Conservation (phyloP, 257 asterid species). For the Oldenlandia corymbosa region DNA sequence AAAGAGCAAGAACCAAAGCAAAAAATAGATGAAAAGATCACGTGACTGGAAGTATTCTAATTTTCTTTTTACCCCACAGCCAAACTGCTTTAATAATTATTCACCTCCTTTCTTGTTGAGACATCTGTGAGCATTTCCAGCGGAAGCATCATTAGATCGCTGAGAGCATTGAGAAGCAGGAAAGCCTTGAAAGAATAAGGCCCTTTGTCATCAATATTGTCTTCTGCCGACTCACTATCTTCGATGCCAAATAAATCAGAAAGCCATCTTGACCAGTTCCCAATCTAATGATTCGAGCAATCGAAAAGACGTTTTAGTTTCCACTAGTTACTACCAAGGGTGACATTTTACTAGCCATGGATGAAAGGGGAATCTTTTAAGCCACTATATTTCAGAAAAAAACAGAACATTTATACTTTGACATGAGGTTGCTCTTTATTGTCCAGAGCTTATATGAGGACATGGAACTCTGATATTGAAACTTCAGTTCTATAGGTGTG, state of each 20-base stretch:
- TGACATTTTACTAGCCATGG: not conserved
- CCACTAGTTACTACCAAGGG: not conserved
- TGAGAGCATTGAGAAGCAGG: conserved; percentile 63
- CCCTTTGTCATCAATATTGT: conserved; percentile 23
- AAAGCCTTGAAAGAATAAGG: conserved; percentile 58
- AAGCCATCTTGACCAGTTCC: conserved; percentile 91
- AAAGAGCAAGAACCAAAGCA: not conserved
- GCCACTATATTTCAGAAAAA: no score
- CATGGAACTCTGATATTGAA: not conserved
- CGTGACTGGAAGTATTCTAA: no score
- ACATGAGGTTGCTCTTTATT: no score
- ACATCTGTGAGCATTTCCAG: conserved; percentile 69
- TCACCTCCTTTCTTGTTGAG: conserved; percentile 73
- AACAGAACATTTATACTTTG: no score
- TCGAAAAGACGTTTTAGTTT: not conserved
- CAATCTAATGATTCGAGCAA: conserved; percentile 53
- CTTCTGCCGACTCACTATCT: conserved; percentile 43
- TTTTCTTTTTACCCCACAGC: not conserved
- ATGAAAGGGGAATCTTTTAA: no score
- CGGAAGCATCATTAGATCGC: conserved; percentile 96
- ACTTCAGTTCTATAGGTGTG: not conserved
- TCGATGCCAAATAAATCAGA: conserved; percentile 69
- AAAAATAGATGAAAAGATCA: not conserved
- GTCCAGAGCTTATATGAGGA: not conserved
- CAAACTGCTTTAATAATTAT: conserved; percentile 5